These are phyloP conservation scores for Schizochytrium sp. DNA, from an alignment of 108 stramenopile genomes.

Conservation along the genomic window DNA sequence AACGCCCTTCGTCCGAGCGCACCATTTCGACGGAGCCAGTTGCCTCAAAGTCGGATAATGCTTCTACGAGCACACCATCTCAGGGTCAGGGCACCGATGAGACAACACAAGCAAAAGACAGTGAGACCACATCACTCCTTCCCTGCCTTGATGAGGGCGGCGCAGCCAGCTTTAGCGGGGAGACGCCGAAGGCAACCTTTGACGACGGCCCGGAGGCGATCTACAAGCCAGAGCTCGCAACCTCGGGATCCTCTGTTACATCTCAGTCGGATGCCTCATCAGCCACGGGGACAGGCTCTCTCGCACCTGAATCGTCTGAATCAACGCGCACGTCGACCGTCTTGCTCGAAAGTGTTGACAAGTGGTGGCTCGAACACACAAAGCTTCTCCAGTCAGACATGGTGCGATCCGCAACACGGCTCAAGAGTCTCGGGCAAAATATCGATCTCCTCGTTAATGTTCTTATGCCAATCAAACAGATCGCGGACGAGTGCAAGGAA, in stretches of 20 bases:
- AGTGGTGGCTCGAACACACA: not conserved
- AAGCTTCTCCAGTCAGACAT: not conserved
- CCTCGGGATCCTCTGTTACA: no score
- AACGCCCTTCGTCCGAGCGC: not conserved
- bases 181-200: no score
- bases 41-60: not conserved
- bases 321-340: not conserved
- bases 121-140: no score
- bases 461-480: not conserved
- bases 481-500: not conserved
- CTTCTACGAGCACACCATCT: no score
- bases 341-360: not conserved
- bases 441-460: not conserved
- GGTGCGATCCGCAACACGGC: not conserved
- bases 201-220: no score
- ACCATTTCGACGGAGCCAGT: not conserved
- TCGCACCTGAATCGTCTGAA: not conserved
- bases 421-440: slow-evolving; percentile 1
- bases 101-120: no score
- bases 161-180: no score
- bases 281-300: no score
- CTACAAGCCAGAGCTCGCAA: no score
- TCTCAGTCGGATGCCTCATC: no score
- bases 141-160: no score
- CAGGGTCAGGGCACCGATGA: no score